Percentiles rank a stretch among this genome's conserved stretches.
These are phyloP conservation scores for Dendrothele bispora DNA, from an alignment of 768 basidiomycete genomes.

Conservation along the genomic window DNA sequence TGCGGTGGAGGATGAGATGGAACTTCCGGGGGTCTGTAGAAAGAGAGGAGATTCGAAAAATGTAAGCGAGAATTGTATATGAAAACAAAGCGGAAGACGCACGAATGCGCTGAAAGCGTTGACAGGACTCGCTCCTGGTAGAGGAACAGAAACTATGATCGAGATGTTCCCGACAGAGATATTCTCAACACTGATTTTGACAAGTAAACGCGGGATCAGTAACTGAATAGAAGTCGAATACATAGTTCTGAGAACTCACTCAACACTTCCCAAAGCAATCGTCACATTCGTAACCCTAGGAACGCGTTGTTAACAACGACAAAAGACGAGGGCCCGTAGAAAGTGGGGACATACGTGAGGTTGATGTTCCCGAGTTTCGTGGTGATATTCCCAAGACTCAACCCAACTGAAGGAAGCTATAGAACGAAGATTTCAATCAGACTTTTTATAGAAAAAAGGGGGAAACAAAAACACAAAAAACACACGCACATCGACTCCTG, in stretches of 20 bases:
- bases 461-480: no score
- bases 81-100: neutral
- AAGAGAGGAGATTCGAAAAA: no score
- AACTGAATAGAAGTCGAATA: no score
- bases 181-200: slow-evolving; percentile 19
- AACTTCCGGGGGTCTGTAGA: slow-evolving; percentile 12
- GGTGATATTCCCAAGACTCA: slow-evolving; percentile 16
- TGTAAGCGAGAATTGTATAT: neutral
- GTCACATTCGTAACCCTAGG: slow-evolving; percentile 19
- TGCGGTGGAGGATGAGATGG: slow-evolving; percentile 14
- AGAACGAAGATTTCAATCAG: no score
- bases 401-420: slow-evolving; percentile 13
- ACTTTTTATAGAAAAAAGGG: no score
- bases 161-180: slow-evolving; percentile 16
- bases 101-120: slow-evolving; percentile 18
- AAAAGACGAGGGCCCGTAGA: neutral
- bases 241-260: slow-evolving; percentile 11
- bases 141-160: slow-evolving; percentile 17
- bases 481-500: no score
- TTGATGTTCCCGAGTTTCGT: slow-evolving; percentile 18
- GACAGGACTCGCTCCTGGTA: slow-evolving; percentile 16
- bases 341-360: slow-evolving; percentile 10
- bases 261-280: slow-evolving; percentile 16
- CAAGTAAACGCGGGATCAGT: neutral
- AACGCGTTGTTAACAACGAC: neutral